phyloP scores from a whole-genome alignment of 1,139 yeast genomes.

The Nadsonia starkeyi-henricii region DNA sequence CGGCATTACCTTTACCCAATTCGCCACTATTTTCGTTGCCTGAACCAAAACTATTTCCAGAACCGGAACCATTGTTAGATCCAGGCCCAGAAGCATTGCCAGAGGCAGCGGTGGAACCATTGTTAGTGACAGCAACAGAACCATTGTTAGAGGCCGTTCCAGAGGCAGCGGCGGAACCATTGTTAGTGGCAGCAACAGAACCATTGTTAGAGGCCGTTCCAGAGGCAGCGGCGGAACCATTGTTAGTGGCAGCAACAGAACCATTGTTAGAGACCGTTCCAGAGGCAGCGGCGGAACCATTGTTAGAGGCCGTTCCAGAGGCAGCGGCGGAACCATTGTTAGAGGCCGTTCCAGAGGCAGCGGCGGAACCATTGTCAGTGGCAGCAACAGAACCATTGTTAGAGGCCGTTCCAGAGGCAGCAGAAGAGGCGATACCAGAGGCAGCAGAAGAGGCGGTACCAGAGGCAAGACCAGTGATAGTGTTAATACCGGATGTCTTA shows the following conservation, averaged over 20 bases:
- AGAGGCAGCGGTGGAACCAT: no score
- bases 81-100: no score
- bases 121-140: neutral
- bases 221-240: conserved; percentile 2
- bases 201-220: neutral
- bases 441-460: conserved; percentile 1
- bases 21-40: no score
- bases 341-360: conserved; percentile 1
- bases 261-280: neutral
- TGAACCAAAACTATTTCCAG: no score
- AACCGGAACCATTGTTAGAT: no score
- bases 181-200: neutral
- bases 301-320: conserved; percentile 1
- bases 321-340: neutral
- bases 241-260: conserved; percentile 1
- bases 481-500: no score
- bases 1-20: no score
- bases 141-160: neutral
- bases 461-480: conserved; percentile 4
- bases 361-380: neutral
- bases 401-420: neutral
- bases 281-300: conserved; percentile 1
- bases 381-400: conserved; percentile 1
- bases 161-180: neutral
- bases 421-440: neutral